phyloP scores from a whole-genome alignment of 768 basidiomycete species.

The Termitomyces sp. region DNA sequence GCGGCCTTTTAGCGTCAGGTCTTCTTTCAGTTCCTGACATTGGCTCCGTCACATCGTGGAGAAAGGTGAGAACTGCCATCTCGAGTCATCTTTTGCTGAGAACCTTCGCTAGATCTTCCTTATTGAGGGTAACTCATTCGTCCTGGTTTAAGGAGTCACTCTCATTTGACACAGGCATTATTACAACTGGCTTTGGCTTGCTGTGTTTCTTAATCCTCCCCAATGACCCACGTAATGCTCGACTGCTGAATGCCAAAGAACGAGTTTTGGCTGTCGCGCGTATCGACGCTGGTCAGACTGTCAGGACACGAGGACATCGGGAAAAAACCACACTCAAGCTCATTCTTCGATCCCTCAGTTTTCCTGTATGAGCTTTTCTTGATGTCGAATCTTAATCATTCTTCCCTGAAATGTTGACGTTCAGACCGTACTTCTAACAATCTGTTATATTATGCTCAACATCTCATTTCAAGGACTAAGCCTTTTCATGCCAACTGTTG shows the following conservation, averaged over 20 bases:
- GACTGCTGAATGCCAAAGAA: slow-evolving; percentile 28
- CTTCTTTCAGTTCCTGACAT: slow-evolving; percentile 28
- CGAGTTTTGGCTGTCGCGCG: slow-evolving; percentile 28
- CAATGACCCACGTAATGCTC: slow-evolving; percentile 28
- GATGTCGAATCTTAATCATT: not conserved
- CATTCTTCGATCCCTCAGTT: slow-evolving; percentile 25
- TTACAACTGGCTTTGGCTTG: slow-evolving; percentile 31
- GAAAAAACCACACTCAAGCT: slow-evolving; percentile 25
- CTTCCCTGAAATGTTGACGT: not conserved
- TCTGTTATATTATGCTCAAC: slow-evolving; percentile 21
- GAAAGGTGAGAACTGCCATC: slow-evolving; percentile 21
- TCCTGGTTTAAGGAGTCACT: not conserved
- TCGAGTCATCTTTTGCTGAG: not conserved
- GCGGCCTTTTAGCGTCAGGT: slow-evolving; percentile 34
- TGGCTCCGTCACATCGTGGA: slow-evolving; percentile 26
- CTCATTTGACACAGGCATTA: slow-evolving; percentile 19
- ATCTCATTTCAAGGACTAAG: slow-evolving; percentile 27
- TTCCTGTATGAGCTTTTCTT: slow-evolving; percentile 20
- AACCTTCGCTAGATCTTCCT: slow-evolving; percentile 30
- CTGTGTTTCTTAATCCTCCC: slow-evolving; percentile 31
- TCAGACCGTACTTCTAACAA: slow-evolving; percentile 17
- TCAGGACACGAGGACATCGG: slow-evolving; percentile 21
- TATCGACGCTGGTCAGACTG: slow-evolving; percentile 29
- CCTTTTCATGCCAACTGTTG: slow-evolving; percentile 34
- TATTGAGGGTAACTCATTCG: slow-evolving; percentile 27